Evolutionary conservation across 208 protist genomes (phyloP), one percentile per base, ranked within the genome.

Genomic region (Leishmania mexicana): DNA sequence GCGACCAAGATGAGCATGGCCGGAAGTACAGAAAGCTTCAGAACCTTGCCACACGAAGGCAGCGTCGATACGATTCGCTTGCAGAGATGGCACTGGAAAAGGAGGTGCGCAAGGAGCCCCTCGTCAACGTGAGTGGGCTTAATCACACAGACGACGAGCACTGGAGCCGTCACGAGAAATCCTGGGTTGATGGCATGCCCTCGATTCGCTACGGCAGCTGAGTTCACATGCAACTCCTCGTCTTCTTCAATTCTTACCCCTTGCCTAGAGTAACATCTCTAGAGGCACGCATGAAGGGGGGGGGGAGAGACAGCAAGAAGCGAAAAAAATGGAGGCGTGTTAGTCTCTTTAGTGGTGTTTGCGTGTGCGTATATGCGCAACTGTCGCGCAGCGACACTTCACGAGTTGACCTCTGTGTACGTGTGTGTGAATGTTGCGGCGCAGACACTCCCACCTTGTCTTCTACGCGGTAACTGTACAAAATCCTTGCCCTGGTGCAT

Each of bases 1-100:
- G 95, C 38, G 94, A 96, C 67, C 95, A 97, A 75, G 93, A 98
- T 79, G 93, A 95, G 71, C 89, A 95, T 79, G 95, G 95, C 15
- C 87, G 93, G 6, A 92, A 92, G 64, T 95, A 94, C 83, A 83
- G 91, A 10, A 90, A 86, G 58, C 89, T 97, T 83, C 72, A 90
- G 67, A 45, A 67, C 17, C 79, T 87, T 5, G 74, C 89, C 19
- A 92, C 83, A 53, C 86, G 85, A 40, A 90, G 94, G 38, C 84
- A 86, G 83, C 87, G 90, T 64, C 79, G 85, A 10, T 91, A 94
- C 74, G 88, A 94, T 54, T 97, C 94, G 10, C 75, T 96, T 1
- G 76, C 82, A 1, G 94, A 96, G 76, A 91, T 96, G 73, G 87
- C 87, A n/a, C 88, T 96, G 7, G 92, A 96, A 78, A 91, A 93